phyloP scores from a whole-genome alignment of 805 yeast genomes.

The Monosporozyma aerobia region DNA sequence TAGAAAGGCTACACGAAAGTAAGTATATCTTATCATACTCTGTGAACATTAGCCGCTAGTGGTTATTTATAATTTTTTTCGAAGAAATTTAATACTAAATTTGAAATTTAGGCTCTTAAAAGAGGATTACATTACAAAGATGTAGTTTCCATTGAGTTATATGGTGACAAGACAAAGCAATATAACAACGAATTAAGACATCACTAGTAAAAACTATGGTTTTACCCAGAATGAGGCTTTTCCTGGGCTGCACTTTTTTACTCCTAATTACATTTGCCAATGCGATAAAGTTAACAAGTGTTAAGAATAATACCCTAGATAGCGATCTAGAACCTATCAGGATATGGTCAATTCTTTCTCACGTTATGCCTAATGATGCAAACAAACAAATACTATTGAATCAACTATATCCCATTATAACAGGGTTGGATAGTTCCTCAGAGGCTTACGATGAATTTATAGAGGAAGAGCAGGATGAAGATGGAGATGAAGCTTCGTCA shows the following conservation, averaged over 20 bases:
- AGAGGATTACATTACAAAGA: too few species aligned
- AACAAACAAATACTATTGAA: slow-evolving; percentile 1
- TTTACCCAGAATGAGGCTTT: neutral
- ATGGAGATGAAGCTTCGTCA: slow-evolving; percentile 1
- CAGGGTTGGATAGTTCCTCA: slow-evolving; percentile 1
- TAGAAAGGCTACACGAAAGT: too few species aligned
- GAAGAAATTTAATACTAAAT: too few species aligned
- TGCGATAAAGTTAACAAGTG: neutral
- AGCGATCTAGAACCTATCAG: slow-evolving; percentile 3
- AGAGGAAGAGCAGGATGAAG: slow-evolving; percentile 6
- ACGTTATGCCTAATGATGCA: slow-evolving; percentile 6
- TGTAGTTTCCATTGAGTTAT: too few species aligned
- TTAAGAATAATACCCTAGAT: neutral
- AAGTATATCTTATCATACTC: too few species aligned
- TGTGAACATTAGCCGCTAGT: too few species aligned
- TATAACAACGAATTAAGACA: neutral
- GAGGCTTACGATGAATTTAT: neutral
- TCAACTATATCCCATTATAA: slow-evolving; percentile 10
- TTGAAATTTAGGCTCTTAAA: too few species aligned
- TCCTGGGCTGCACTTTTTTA: neutral
- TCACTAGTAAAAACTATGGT: neutral
- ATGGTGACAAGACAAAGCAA: too few species aligned
- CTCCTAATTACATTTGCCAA: neutral
- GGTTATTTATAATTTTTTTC: too few species aligned
- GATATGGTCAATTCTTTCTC: slow-evolving; percentile 10